Evolutionary conservation across 441 rosid species (phyloP), one percentile per base, ranked within the genome.

Genomic region (Pelargonium australe): DNA sequence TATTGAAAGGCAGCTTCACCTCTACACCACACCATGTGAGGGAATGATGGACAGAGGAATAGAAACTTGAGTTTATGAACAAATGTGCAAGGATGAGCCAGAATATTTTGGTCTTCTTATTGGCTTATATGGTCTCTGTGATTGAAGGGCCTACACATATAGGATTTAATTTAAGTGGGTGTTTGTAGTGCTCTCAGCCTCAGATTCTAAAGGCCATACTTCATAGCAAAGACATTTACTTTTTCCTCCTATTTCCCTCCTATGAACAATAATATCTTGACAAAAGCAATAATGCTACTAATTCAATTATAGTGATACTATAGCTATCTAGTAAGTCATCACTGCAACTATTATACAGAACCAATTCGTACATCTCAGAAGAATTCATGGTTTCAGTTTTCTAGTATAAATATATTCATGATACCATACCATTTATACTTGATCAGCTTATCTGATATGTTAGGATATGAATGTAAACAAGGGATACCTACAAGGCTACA

Each of bases 101-200:
- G 20, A 7, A 44, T 60, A 60, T 25, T 55, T 3, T 34, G 49
- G 43, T 8, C 47, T 40, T 67, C 66, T 70, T 65, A 77, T 66
- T 72, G 73, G 77, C 74, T 7, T 16, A 4, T 16, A 4, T 64
- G 75, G 73, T 68, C 84, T 77, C 64, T 45, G 23, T 25, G 66
- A 44, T 63, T 64, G 62, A 31, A 65, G 49, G 68, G 70, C 23
- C 51, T 41, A 19, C 49, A 49, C 2, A 17, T 55, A 17, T 7
- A 49, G 68, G 68, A 60, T 60, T 60, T 41, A 55, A 60, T 60
- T 60, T 41, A 55, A 23, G 61, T 20, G 25, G 69, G 63, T 57
- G 13, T 5, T 62, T 34, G 57, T 62, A 34, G 23, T 25, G 49
- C 70, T 73, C 72, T 51, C 7, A 19, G 49, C 19, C 44, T 14